phyloP scores from a whole-genome alignment of 1,139 yeast species.

The Wickerhamomyces sp. region DNA sequence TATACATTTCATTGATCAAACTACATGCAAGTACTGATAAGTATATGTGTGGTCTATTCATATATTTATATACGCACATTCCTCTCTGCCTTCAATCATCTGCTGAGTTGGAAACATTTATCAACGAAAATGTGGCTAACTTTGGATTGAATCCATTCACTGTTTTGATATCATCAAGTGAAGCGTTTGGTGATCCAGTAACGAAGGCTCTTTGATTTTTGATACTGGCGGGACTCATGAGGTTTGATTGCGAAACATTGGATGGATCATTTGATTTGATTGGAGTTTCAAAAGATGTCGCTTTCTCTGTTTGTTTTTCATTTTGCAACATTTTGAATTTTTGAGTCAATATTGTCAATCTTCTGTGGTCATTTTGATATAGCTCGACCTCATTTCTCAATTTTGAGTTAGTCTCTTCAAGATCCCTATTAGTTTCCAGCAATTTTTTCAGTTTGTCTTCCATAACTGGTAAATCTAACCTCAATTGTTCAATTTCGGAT shows the following conservation, averaged over 20 bases:
- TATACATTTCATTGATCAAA: too few species aligned
- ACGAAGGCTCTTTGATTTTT: background rate
- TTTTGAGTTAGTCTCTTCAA: constrained; percentile 39
- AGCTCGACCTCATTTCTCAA: constrained; percentile 34
- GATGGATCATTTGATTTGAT: background rate
- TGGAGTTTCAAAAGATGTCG: background rate
- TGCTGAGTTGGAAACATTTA: constrained; percentile 4
- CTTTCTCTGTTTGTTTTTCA: constrained; percentile 25
- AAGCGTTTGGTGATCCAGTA: background rate
- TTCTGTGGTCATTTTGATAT: constrained; percentile 21
- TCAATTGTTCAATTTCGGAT: constrained; percentile 22
- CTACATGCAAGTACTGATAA: too few species aligned
- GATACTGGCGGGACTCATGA: background rate
- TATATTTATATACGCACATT: background rate
- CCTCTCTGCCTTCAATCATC: background rate
- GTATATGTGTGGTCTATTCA: background rate
- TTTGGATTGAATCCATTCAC: constrained; percentile 1
- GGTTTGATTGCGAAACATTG: background rate
- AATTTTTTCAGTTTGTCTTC: constrained; percentile 37
- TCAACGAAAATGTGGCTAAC: constrained; percentile 7
- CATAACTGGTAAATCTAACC: constrained; percentile 27
- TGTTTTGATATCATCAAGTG: background rate
- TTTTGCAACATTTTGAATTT: constrained; percentile 23
- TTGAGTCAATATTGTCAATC: constrained; percentile 16
- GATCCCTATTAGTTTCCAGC: constrained; percentile 38